Evolutionary conservation across 2,329 filamentous ascomycete genomes (phyloP).

Genomic region (Penicillium digitatum): DNA sequence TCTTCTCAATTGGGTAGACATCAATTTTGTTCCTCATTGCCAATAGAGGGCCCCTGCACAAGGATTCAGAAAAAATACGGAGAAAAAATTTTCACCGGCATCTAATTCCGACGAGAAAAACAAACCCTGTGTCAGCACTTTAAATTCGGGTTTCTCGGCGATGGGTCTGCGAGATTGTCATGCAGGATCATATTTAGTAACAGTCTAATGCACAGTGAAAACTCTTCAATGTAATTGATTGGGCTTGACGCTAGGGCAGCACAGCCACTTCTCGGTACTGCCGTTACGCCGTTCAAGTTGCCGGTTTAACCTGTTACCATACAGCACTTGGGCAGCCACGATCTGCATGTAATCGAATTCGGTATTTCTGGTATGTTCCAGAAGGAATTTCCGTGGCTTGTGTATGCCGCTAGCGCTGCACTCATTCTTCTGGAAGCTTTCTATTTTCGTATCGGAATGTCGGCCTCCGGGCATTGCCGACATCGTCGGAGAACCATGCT

Average conservation of each 20-base stretch:
- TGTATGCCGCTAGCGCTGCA: background rate
- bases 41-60: conserved; percentile 9
- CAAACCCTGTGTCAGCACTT: conserved; percentile 20
- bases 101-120: conserved; percentile 4
- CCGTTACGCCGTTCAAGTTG: conserved; percentile 2
- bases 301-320: conserved; percentile 9
- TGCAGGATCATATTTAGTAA: conserved; percentile 22
- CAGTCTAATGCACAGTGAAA: conserved; percentile 22
- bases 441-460: conserved; percentile 11
- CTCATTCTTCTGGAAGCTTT: conserved; percentile 10
- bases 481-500: background rate
- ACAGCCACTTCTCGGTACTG: conserved; percentile 19
- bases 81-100: conserved; percentile 17
- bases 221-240: conserved; percentile 20
- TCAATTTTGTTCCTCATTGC: background rate
- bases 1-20: conserved; percentile 9
- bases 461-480: conserved; percentile 8
- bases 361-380: conserved; percentile 8
- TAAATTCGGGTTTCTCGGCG: conserved; percentile 14
- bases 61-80: background rate
- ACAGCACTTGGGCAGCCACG: background rate
- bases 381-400: conserved; percentile 6
- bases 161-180: conserved; percentile 1
- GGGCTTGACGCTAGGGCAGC: background rate
- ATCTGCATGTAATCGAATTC: conserved; percentile 6